Evolutionary conservation across 163 green algal genomes (phyloP).

Genomic region (Prototheca wickerhamii): DNA sequence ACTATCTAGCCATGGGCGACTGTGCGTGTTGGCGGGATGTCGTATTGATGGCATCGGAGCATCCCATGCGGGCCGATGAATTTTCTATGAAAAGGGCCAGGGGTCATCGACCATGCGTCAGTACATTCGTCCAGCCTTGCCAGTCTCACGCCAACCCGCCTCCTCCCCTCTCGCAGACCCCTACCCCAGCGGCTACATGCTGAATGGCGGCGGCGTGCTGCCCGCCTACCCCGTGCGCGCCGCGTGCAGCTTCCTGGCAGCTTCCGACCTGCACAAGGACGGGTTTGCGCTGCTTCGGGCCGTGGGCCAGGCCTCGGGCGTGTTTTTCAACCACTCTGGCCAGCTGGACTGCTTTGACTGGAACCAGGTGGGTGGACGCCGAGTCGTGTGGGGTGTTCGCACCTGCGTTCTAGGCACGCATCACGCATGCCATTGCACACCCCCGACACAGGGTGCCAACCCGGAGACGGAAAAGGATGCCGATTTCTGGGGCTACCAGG

Average conservation of each 20-base stretch:
- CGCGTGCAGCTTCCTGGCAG: slow-evolving; percentile 50
- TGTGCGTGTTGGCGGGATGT: slow-evolving; percentile 1
- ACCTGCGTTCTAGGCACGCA: not conserved
- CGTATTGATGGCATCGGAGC: not conserved
- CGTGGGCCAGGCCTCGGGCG: slow-evolving; percentile 40
- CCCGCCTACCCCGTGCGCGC: slow-evolving; percentile 67
- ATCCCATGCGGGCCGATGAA: not conserved
- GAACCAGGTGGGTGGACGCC: slow-evolving; percentile 13
- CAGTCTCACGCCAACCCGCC: not conserved
- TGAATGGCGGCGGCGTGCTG: slow-evolving; percentile 61
- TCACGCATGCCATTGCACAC: not conserved
- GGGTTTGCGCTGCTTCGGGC: slow-evolving; percentile 29
- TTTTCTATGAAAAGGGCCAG: no score
- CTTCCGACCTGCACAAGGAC: slow-evolving; percentile 5
- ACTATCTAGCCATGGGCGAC: slow-evolving; percentile 43
- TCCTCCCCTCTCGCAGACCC: not conserved
- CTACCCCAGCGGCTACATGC: slow-evolving; percentile 60
- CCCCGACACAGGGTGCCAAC: slow-evolving; percentile 39
- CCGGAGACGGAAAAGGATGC: slow-evolving; percentile 52
- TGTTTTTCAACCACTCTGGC: slow-evolving; percentile 80
- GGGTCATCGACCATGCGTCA: not conserved
- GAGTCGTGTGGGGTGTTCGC: not conserved
- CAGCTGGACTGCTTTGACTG: slow-evolving; percentile 46
- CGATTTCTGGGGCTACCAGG: slow-evolving; percentile 69
- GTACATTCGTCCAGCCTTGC: not conserved